Evolutionary conservation across 1,139 yeast genomes (phyloP).

Genomic region (Sugiyamaella grinbergsii): DNA sequence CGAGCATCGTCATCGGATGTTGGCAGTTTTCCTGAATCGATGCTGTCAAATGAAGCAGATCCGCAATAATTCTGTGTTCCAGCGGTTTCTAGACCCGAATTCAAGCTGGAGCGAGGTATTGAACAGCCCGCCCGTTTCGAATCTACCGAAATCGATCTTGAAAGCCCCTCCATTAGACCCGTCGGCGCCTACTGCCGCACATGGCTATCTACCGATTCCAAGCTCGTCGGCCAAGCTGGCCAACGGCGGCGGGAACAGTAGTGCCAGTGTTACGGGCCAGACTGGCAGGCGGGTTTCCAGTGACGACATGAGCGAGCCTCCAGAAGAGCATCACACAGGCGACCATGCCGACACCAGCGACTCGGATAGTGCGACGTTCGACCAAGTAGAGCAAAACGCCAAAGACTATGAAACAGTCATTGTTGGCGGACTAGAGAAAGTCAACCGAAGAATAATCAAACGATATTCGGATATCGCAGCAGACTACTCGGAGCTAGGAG

Average conservation of each 20-base stretch:
- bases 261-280: constrained; percentile 29
- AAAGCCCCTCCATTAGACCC: constrained; percentile 60
- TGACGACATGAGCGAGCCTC: background rate
- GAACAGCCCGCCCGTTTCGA: constrained; percentile 58
- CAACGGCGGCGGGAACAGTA: constrained; percentile 15
- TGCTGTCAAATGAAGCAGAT: constrained; percentile 63
- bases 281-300: background rate
- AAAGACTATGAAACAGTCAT: constrained; percentile 59
- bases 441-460: constrained; percentile 64
- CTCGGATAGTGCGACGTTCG: constrained; percentile 45
- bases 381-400: constrained; percentile 52
- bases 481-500: constrained; percentile 71
- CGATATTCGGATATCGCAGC: constrained; percentile 63
- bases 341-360: constrained; percentile 11
- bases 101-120: constrained; percentile 69
- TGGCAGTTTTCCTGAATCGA: constrained; percentile 75
- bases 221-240: constrained; percentile 46
- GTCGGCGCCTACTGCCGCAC: constrained; percentile 55
- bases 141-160: constrained; percentile 55
- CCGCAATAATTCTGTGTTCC: constrained; percentile 62
- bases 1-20: constrained; percentile 71
- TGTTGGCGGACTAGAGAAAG: constrained; percentile 60
- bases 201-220: constrained; percentile 66
- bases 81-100: constrained; percentile 81
- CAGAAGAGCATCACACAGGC: background rate